A percentile compares a stretch with the other conserved stretches of the same genome.
Evolutionary conservation across 345 rosid genomes (phyloP).

Genomic region (Laguncularia racemosa): DNA sequence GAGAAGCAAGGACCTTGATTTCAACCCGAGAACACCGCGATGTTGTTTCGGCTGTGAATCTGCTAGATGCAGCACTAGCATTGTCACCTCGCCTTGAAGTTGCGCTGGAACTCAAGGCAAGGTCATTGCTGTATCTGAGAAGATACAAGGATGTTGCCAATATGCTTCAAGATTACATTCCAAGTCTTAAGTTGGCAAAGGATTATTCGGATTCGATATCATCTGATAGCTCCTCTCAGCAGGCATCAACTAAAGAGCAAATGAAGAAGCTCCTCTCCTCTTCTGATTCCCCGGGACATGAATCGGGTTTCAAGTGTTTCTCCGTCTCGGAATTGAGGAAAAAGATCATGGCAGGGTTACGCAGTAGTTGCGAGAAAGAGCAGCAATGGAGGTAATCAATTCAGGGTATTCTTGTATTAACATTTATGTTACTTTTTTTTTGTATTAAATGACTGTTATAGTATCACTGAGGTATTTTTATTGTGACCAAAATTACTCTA

Average conservation of each 20-base stretch:
- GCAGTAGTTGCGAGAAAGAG: conserved; percentile 65
- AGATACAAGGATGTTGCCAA: conserved; percentile 70
- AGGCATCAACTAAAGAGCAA: conserved; percentile 36
- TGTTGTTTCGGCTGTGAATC: conserved; percentile 52
- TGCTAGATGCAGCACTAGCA: conserved; percentile 71
- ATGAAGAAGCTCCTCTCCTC: conserved; percentile 43
- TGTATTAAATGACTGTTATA: neutral
- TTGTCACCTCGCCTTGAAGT: conserved; percentile 68
- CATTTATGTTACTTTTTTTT: neutral
- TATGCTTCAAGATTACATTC: conserved; percentile 85
- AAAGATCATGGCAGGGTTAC: conserved; percentile 80
- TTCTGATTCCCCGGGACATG: conserved; percentile 26
- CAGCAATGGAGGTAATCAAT: conserved; percentile 79
- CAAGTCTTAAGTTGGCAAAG: conserved; percentile 49
- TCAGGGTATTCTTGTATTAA: neutral
- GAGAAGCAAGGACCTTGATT: conserved; percentile 63
- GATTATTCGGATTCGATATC: conserved; percentile 49
- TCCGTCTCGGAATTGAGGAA: conserved; percentile 81
- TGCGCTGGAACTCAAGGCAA: conserved; percentile 78
- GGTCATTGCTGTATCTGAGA: conserved; percentile 54
- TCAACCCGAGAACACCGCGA: conserved; percentile 57
- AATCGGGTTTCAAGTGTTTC: conserved; percentile 75
- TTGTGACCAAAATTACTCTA: neutral
- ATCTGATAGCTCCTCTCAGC: conserved; percentile 46
- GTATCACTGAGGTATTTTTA: no score